Percentiles rank a stretch among this genome's conserved stretches.
These are phyloP conservation scores for Yarrowia bubula DNA, from an alignment of 805 yeast genomes.

Conservation along the genomic window DNA sequence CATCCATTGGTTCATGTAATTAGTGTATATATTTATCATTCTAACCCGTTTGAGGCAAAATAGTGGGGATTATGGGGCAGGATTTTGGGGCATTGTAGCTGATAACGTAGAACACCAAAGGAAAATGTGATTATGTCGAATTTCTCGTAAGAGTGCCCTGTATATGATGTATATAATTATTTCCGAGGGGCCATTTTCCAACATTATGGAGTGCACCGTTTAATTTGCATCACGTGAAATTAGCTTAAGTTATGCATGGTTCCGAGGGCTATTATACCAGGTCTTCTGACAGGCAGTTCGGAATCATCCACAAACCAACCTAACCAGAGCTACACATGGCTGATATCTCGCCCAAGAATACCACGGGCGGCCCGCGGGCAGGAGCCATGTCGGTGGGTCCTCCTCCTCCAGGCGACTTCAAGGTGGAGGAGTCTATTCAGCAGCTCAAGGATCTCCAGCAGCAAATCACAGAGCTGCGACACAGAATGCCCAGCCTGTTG, in stretches of 20 bases:
- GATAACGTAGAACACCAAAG: no score
- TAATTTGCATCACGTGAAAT: slow-evolving; percentile 41
- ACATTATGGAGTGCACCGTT: background rate
- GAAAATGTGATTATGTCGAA: no score
- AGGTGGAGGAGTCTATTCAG: slow-evolving; percentile 15
- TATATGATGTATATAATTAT: no score
- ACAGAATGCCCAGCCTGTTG: slow-evolving; percentile 14
- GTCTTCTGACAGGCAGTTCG: background rate
- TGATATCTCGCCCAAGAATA: slow-evolving; percentile 21
- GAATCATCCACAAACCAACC: background rate
- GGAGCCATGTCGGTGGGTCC: background rate
- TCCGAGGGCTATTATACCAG: background rate
- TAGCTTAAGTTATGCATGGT: slow-evolving; percentile 15
- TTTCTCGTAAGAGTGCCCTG: no score
- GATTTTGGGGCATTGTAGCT: no score
- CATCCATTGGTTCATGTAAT: background rate
- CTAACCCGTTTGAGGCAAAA: background rate
- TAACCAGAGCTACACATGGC: background rate
- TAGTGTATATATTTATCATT: background rate
- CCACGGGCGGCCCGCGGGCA: background rate
- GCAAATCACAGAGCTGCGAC: slow-evolving; percentile 13
- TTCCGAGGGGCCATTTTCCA: background rate
- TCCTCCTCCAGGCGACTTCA: background rate
- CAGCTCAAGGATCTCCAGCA: slow-evolving; percentile 11
- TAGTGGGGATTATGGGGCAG: no score